Conservation (phyloP, 129 eudicot species). For the Escallonia herrerae region DNA sequence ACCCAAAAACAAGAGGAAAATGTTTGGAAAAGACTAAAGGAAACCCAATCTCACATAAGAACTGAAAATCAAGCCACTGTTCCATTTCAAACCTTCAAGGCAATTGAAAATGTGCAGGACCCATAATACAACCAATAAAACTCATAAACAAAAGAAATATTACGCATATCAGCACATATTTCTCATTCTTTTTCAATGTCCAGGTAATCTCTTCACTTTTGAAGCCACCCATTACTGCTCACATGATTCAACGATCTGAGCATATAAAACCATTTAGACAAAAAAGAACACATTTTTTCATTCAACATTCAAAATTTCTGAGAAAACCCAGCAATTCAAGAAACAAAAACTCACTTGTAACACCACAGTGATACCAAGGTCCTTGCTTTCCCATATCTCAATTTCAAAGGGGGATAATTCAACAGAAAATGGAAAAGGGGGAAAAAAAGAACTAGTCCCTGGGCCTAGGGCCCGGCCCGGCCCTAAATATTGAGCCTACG, state of each 20-base stretch:
- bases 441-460: slow-evolving; percentile 24
- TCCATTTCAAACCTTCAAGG: too few species aligned
- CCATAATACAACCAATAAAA: slow-evolving; percentile 10
- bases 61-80: slow-evolving; percentile 14
- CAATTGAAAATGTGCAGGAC: slow-evolving; percentile 2
- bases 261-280: slow-evolving; percentile 3
- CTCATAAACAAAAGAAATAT: not conserved
- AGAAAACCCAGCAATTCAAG: slow-evolving; percentile 1
- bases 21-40: not conserved
- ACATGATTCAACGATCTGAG: slow-evolving; percentile 31
- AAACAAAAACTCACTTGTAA: slow-evolving; percentile 69
- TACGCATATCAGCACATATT: slow-evolving; percentile 20
- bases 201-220: slow-evolving; percentile 22
- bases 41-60: slow-evolving; percentile 21
- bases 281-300: slow-evolving; percentile 17
- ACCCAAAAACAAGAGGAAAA: not conserved
- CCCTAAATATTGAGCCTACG: too few species aligned
- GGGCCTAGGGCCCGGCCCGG: too few species aligned
- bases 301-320: slow-evolving; percentile 18
- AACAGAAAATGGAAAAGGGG: slow-evolving; percentile 8
- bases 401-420: slow-evolving; percentile 19
- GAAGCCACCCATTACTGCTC: slow-evolving; percentile 22
- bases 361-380: slow-evolving; percentile 5
- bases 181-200: slow-evolving; percentile 21
- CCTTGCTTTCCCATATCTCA: slow-evolving; percentile 66